These are phyloP conservation scores for Chenopodium suecicum DNA, from an alignment of 148 eudicot species.

Conservation along the genomic window DNA sequence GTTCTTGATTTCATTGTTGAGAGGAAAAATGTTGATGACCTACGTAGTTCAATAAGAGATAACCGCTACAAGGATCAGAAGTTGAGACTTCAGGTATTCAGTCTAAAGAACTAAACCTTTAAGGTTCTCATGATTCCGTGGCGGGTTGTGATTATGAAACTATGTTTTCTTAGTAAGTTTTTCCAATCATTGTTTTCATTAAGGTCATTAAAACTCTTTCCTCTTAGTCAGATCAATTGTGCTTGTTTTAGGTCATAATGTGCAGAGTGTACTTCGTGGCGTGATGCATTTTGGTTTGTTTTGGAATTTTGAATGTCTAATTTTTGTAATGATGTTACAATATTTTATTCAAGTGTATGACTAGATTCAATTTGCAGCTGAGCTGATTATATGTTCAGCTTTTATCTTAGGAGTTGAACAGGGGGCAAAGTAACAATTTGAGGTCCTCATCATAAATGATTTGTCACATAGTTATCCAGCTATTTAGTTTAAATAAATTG, in stretches of 20 bases:
- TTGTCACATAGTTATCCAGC: neutral
- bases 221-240: neutral
- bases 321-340: neutral
- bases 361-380: neutral
- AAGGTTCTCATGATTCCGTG: neutral
- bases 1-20: constrained; percentile 95
- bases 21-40: constrained; percentile 87
- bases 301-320: neutral
- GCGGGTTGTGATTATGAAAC: neutral
- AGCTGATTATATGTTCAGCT: neutral
- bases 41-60: constrained; percentile 77
- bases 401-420: neutral
- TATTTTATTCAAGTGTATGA: neutral
- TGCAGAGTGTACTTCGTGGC: neutral
- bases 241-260: neutral
- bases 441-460: neutral
- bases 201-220: neutral
- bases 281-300: neutral
- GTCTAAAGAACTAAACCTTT: neutral
- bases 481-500: no score
- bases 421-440: neutral
- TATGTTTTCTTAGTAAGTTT: neutral
- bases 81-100: constrained; percentile 75
- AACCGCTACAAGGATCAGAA: constrained; percentile 92
- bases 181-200: neutral